Base-by-base conservation (phyloP, 768 basidiomycete genomes). In the Russula sp. region DNA sequence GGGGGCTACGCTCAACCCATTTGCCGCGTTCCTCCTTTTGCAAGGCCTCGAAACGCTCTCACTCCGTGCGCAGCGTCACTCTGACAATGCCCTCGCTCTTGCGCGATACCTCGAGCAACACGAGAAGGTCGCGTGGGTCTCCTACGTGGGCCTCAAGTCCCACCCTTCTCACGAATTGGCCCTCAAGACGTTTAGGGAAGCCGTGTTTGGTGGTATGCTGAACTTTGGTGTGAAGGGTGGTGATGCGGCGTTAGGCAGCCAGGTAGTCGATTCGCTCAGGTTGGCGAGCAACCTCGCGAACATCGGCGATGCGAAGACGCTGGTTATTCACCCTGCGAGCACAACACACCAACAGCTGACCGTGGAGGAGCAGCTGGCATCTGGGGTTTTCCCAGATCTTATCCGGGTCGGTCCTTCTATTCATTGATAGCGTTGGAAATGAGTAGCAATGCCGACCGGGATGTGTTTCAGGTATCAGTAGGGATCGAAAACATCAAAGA, bases 1-100 rank as follows among this genome's bases (percentile, higher is more conserved):
- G 36, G 88, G 88, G 14, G 78, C 86, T 11, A 69, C 75, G 14
- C 63, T 88, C 66, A 87, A 86, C 72, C 86, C 89, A 35, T 88
- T 90, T 69, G 83, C 74, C 7, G 86, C 85, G 2, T 90, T 90
- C 75, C 78, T 88, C 48, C 78, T 90, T 10, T 74, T 91, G n/a
- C 86, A 88, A 68, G 88, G 89, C 45, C 76, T 90, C 35, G 89
- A 91, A 74, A 91, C 88, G 7, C 81, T 90, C 59, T 83, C 81
- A 63, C 73, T 91, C 56, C 81, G 89, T 16, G 84, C 78, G 8
- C 80, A 91, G 75, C 73, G 89, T 54, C 90, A 92, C 70, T 79
- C 78, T 55, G 77, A 83, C 43, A 91, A 92, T 64, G 84, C 85
- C 0, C 77, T 92, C 14, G 79, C 78, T 4, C 77, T 93, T 22